phyloP scores from a whole-genome alignment of 768 basidiomycete species.

The Mycena alexandri region DNA sequence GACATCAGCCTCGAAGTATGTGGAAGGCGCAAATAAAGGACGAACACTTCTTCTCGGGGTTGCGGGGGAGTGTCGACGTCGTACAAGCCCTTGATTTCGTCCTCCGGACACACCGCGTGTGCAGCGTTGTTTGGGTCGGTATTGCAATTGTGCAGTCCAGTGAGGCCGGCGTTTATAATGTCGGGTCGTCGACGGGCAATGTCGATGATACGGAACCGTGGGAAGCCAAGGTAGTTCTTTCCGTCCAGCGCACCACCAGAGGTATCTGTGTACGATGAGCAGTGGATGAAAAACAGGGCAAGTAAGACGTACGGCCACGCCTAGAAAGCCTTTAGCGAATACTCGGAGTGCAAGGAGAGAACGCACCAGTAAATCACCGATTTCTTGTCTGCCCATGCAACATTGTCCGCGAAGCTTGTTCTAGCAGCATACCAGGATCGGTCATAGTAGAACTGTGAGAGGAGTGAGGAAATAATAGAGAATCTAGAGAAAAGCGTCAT shows the following conservation, averaged over 20 bases:
- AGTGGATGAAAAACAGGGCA: background rate
- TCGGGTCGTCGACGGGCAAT: constrained; percentile 1
- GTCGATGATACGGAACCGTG: constrained; percentile 5
- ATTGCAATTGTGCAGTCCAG: constrained; percentile 15
- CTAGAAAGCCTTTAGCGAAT: background rate
- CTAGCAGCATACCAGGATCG: background rate
- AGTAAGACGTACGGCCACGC: constrained; percentile 6
- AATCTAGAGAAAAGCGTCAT: background rate
- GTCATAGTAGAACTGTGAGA: constrained; percentile 8
- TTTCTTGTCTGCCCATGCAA: constrained; percentile 9
- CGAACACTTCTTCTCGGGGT: constrained; percentile 6
- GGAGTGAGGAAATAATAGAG: background rate
- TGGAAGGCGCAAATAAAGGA: background rate
- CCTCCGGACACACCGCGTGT: constrained; percentile 1
- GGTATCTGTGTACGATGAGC: background rate
- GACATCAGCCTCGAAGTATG: no score
- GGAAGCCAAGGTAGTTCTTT: constrained; percentile 1
- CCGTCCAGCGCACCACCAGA: constrained; percentile 3
- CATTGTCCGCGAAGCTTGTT: background rate
- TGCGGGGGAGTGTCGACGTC: constrained; percentile 4
- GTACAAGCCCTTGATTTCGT: constrained; percentile 1
- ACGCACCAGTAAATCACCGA: background rate
- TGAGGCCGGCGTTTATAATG: background rate
- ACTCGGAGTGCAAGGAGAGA: background rate
- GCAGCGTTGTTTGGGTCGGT: constrained; percentile 12